A percentile compares a stretch with the other conserved stretches of the same genome.
Conservation (phyloP, 176 grass and related monocot genomes). For the Ensete ventricosum region DNA sequence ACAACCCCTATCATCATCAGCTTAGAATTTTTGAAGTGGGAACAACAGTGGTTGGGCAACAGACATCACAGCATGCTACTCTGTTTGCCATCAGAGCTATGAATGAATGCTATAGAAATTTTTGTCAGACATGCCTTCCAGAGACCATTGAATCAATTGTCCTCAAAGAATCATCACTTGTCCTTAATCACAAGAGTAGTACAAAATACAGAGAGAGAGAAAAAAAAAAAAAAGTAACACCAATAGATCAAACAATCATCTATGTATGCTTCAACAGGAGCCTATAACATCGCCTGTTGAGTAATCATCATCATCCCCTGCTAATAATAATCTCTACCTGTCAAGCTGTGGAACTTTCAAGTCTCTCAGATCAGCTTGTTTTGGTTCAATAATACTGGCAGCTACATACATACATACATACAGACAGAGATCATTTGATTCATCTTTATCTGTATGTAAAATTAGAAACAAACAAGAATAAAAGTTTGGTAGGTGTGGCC, state of each 20-base stretch:
- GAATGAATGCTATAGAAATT: neutral
- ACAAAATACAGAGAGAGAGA: no score
- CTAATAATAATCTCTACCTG: no score
- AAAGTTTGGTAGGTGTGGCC: neutral
- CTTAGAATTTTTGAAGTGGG: neutral
- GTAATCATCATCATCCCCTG: no score
- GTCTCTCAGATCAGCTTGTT: no score
- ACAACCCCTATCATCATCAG: neutral
- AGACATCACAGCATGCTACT: neutral
- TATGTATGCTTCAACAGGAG: neutral
- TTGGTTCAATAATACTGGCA: no score
- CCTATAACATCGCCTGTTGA: no score
- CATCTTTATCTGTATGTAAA: no score
- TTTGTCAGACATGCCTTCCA: neutral
- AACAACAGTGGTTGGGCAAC: neutral
- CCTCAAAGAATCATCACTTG: neutral
- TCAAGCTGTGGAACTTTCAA: no score
- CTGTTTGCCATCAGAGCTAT: neutral
- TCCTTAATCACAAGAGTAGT: neutral
- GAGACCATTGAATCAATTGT: slow-evolving; percentile 3
- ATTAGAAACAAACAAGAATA: neutral
- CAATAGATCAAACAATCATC: neutral
- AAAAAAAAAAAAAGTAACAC: no score
- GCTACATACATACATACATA: no score
- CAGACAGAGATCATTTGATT: no score